These are phyloP conservation scores for Daldinia vernicosa DNA, from an alignment of 495 filamentous ascomycete species.

Conservation along the genomic window DNA sequence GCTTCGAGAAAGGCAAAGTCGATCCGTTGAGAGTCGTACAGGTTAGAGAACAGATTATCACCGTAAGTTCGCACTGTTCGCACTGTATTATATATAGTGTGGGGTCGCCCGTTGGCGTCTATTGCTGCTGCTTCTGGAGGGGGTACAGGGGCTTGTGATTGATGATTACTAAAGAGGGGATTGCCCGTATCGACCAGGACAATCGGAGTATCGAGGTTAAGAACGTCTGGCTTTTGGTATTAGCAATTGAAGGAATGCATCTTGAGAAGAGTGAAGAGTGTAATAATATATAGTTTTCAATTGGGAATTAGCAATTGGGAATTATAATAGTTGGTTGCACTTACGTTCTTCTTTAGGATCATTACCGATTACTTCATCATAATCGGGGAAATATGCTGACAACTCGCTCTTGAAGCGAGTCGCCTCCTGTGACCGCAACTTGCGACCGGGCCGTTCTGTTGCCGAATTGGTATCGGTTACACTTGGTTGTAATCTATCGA, in stretches of 20 bases:
- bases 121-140: conserved; percentile 32
- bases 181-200: conserved; percentile 61
- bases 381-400: conserved; percentile 86
- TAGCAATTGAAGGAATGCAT: conserved; percentile 54
- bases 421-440: conserved; percentile 64
- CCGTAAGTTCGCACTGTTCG: conserved; percentile 59
- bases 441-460: conserved; percentile 59
- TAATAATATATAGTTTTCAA: background rate
- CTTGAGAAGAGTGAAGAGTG: conserved; percentile 15
- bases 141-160: conserved; percentile 42
- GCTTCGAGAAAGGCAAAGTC: conserved; percentile 64
- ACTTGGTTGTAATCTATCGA: conserved; percentile 56
- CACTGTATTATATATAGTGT: conserved; percentile 48
- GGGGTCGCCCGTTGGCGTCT: conserved; percentile 28
- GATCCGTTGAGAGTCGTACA: conserved; percentile 63
- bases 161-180: conserved; percentile 38
- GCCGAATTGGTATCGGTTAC: conserved; percentile 53
- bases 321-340: conserved; percentile 40
- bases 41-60: conserved; percentile 56
- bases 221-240: conserved; percentile 57
- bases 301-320: background rate
- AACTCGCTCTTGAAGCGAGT: conserved; percentile 85
- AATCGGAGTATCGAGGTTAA: conserved; percentile 69
- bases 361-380: conserved; percentile 88
- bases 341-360: conserved; percentile 79